phyloP scores from a whole-genome alignment of 306 rosid genomes.

The Vachellia pachyceras region DNA sequence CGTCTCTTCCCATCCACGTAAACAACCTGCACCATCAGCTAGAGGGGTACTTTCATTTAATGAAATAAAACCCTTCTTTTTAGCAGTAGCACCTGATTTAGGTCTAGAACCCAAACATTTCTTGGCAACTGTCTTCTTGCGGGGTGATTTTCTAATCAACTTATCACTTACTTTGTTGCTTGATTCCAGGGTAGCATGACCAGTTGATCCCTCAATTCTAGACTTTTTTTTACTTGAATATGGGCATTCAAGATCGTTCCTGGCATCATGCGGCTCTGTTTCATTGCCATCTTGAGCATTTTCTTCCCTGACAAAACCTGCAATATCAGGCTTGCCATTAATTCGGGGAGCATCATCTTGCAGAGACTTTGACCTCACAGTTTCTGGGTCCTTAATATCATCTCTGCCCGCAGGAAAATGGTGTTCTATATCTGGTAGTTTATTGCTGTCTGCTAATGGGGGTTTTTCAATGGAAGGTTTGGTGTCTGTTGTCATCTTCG shows the following conservation, averaged over 20 bases:
- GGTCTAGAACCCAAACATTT: constrained; percentile 69
- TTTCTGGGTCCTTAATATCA: constrained; percentile 38
- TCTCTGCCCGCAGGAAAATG: constrained; percentile 39
- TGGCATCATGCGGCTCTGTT: constrained; percentile 43
- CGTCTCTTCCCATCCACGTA: constrained; percentile 41
- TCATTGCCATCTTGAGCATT: constrained; percentile 36
- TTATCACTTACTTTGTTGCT: constrained; percentile 44
- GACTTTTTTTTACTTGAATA: constrained; percentile 47
- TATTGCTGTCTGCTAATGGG: constrained; percentile 41
- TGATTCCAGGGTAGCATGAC: constrained; percentile 40
- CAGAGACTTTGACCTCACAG: constrained; percentile 34
- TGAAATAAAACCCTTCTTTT: constrained; percentile 50
- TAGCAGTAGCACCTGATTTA: constrained; percentile 49
- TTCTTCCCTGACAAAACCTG: constrained; percentile 42
- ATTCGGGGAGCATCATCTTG: constrained; percentile 39
- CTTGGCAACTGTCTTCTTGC: constrained; percentile 58
- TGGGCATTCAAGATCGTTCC: constrained; percentile 38
- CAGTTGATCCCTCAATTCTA: constrained; percentile 41
- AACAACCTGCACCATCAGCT: constrained; percentile 36
- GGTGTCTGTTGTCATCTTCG: constrained; percentile 43
- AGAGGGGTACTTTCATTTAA: constrained; percentile 40
- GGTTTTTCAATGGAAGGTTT: constrained; percentile 43
- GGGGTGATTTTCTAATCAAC: constrained; percentile 41
- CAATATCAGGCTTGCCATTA: constrained; percentile 42
- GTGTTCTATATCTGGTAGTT: constrained; percentile 39